Conservation (phyloP, 2,329 filamentous ascomycete species). For the Alternaria arbusti region DNA sequence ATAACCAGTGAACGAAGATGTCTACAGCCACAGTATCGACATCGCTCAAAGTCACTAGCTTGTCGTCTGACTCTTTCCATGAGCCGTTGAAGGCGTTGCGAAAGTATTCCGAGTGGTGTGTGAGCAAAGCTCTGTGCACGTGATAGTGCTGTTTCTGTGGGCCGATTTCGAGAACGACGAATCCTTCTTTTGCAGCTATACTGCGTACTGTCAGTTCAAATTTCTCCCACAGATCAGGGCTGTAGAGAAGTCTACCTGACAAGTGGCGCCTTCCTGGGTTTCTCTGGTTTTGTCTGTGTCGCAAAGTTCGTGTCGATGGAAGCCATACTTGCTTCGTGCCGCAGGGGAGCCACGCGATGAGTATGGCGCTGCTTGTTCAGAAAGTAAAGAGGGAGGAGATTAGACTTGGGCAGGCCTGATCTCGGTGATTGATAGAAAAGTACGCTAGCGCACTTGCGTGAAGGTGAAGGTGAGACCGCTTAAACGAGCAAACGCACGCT, state of each 20-base stretch:
- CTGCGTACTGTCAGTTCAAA: background rate
- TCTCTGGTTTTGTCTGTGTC: background rate
- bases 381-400: too few species aligned
- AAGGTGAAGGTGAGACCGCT: background rate
- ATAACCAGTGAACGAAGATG: background rate
- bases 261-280: too few species aligned
- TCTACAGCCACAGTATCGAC: background rate
- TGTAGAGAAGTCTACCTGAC: too few species aligned
- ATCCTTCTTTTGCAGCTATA: background rate
- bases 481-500: background rate
- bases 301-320: background rate
- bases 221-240: too few species aligned
- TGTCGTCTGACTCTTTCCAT: background rate
- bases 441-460: background rate
- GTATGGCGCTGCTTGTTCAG: too few species aligned
- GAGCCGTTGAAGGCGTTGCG: background rate
- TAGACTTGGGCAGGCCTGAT: too few species aligned
- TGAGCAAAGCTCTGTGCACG: background rate
- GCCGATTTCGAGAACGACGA: background rate
- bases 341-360: too few species aligned
- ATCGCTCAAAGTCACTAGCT: background rate
- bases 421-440: background rate
- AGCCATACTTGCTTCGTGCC: background rate
- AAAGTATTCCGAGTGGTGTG: background rate
- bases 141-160: background rate